Evolutionary conservation across 139 green algal genomes (phyloP).

Genomic region (Tetradesmus obliquus): DNA sequence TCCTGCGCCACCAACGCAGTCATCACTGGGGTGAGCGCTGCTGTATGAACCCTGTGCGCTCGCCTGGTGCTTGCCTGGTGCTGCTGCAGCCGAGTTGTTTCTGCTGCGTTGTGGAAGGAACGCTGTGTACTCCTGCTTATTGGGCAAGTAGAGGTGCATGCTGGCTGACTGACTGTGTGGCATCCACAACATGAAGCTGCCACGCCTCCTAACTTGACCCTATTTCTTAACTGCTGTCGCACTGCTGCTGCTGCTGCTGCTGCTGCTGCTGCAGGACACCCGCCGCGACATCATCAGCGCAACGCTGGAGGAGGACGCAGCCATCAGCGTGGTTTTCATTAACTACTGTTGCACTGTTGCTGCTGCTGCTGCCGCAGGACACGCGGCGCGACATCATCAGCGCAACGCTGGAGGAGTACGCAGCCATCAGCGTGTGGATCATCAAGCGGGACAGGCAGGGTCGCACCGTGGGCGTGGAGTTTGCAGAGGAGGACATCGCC

Average conservation of each 20-base stretch:
- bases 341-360: too few relatives aligned
- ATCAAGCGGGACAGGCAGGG: conserved; percentile 53
- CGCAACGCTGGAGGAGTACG: conserved; percentile 80
- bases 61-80: background rate
- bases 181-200: too few relatives aligned
- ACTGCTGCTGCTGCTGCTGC: background rate
- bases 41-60: background rate
- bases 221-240: too few relatives aligned
- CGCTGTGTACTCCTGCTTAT: too few relatives aligned
- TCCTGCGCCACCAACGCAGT: background rate
- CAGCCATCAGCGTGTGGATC: conserved; percentile 73
- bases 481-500: conserved; percentile 58
- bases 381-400: conserved; percentile 62
- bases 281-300: conserved; percentile 64
- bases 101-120: too few relatives aligned
- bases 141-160: too few relatives aligned
- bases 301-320: conserved; percentile 79
- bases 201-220: too few relatives aligned
- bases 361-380: conserved; percentile 35
- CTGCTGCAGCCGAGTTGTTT: background rate
- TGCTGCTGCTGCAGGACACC: conserved; percentile 39
- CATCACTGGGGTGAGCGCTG: conserved; percentile 26
- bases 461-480: conserved; percentile 53
- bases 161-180: too few relatives aligned
- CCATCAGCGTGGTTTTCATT: conserved; percentile 62